phyloP scores from a whole-genome alignment of 306 rosid genomes.

The Carpinus fangiana region DNA sequence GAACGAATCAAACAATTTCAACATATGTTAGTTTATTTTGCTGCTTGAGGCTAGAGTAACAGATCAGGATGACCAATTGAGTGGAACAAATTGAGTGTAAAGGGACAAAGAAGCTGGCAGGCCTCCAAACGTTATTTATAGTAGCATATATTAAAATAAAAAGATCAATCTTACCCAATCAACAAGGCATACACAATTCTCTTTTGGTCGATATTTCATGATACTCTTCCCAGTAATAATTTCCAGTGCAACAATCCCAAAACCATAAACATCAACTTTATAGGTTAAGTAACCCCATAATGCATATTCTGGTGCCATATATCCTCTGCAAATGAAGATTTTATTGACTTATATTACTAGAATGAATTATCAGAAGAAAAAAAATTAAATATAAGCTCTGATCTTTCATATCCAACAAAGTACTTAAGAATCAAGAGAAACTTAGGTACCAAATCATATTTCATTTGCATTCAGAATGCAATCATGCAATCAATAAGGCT shows the following conservation, averaged over 20 bases:
- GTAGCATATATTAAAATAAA: background rate
- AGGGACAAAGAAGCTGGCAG: background rate
- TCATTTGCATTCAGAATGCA: background rate
- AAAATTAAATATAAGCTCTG: background rate
- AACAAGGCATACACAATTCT: conserved; percentile 56
- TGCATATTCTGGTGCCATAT: conserved; percentile 81
- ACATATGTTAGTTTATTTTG: background rate
- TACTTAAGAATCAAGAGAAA: background rate
- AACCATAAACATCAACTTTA: conserved; percentile 70
- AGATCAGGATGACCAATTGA: background rate
- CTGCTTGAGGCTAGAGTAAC: background rate
- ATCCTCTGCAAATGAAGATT: conserved; percentile 47
- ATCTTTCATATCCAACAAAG: background rate
- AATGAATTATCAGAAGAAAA: background rate
- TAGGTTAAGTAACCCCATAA: conserved; percentile 55
- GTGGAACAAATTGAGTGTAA: conserved; percentile 7
- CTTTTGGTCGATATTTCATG: conserved; percentile 39
- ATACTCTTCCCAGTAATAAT: conserved; percentile 47
- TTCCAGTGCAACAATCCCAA: conserved; percentile 62
- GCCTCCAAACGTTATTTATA: background rate
- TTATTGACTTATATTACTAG: background rate
- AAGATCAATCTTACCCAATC: conserved; percentile 47
- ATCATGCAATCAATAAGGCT: no score
- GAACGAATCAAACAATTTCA: background rate
- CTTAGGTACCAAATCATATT: background rate